Evolutionary conservation across 2,329 filamentous ascomycete species (phyloP), one percentile per base, ranked within the genome.

Genomic region (Alternaria arbusti): DNA sequence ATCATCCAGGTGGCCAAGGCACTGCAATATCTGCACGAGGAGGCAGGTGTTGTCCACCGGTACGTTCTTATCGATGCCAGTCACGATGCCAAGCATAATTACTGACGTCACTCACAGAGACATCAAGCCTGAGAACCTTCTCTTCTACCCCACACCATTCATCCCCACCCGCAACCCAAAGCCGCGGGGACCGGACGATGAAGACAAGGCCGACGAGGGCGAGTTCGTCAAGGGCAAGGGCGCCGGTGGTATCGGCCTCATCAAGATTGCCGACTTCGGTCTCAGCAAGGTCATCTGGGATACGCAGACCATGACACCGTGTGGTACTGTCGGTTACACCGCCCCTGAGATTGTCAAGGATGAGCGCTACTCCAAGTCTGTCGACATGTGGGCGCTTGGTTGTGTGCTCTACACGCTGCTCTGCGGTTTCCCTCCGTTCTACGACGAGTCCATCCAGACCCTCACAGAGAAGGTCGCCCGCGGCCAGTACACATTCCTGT

Each of bases 261-360:
- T 99, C 83, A 98, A 99, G 85, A 95, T 99, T 80, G 96, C 96
- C 77, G 96, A 99, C 77, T 99, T 99, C 78, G 96, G 96, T 59
- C 85, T 99, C 10, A 97, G 95, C 67, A 99, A 99, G 83, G 92
- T 99, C 70, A 93, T 99, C 15, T 99, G 96, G 96, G 96, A 98
- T 74, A 96, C 89, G 71, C 92, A 97, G 78, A 99, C 96, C 10
- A 98, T 97, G 93, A 99, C 96, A 4, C 96, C 96, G n/a, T 99
- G 96, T 79, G 96, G 96, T 61, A 99, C 96, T 0, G 96, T 98
- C 61, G 96, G 96, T 46, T 99, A 99, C 82, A 98, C 96, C 5
- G 96, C 96, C 4, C 96, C 96, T 8, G 96, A 99, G 78, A 99
- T 99, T 67, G 96, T 99, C 79, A 98, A 98, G 82, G 96, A 99